phyloP scores from a whole-genome alignment of 2,329 filamentous ascomycete genomes.

The Alternaria brassicicola region DNA sequence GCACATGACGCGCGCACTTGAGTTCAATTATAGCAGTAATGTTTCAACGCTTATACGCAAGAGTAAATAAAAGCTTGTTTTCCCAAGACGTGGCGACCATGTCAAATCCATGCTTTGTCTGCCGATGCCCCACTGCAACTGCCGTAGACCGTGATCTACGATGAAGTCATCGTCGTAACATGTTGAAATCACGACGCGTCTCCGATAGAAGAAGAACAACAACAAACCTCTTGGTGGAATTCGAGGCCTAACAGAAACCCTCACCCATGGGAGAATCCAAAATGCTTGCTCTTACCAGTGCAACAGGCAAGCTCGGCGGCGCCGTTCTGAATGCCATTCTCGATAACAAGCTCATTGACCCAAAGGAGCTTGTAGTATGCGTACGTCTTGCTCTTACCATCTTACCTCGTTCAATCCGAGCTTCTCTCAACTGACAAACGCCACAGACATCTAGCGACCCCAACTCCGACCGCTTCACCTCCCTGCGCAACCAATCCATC shows the following conservation, averaged over 20 bases:
- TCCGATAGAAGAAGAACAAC: neutral
- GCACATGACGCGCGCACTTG: no score
- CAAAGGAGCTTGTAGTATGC: slow-evolving; percentile 48
- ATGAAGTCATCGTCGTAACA: neutral
- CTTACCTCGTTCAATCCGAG: neutral
- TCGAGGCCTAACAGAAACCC: neutral
- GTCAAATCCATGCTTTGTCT: neutral
- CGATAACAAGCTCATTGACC: slow-evolving; percentile 48
- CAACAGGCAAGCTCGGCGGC: slow-evolving; percentile 55
- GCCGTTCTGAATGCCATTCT: slow-evolving; percentile 53
- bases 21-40: neutral
- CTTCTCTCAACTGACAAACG: neutral
- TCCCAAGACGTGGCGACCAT: neutral
- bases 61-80: no score
- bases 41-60: neutral
- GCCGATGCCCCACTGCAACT: neutral
- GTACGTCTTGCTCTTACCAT: slow-evolving; percentile 23
- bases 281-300: slow-evolving; percentile 51
- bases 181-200: neutral
- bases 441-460: slow-evolving; percentile 32
- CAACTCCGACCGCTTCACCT: slow-evolving; percentile 28
- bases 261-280: neutral
- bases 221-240: neutral
- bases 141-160: neutral
- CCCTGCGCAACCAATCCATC: slow-evolving; percentile 40